Evolutionary conservation across 805 yeast species (phyloP).

Genomic region (Lipomyces oligophaga): DNA sequence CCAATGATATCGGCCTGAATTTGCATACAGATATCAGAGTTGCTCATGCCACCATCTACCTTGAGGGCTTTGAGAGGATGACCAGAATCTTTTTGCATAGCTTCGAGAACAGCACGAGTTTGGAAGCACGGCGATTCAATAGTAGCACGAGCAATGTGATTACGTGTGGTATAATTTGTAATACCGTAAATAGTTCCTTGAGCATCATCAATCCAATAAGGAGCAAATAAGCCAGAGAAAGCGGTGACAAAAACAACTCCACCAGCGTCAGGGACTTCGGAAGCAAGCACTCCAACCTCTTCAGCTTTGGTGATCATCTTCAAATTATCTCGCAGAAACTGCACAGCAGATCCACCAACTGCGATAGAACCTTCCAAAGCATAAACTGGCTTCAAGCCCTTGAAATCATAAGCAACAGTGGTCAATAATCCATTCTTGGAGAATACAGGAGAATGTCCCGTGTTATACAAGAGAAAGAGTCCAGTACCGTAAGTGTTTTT

Average conservation of each 20-base stretch:
- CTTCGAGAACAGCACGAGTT: constrained; percentile 81
- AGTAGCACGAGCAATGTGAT: constrained; percentile 92
- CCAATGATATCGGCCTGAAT: constrained; percentile 91
- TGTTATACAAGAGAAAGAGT: constrained; percentile 82
- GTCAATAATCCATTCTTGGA: constrained; percentile 81
- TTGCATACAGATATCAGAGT: constrained; percentile 86
- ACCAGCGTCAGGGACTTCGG: constrained; percentile 73
- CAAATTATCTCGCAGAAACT: constrained; percentile 90
- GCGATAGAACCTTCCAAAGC: constrained; percentile 96
- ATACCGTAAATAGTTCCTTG: constrained; percentile 91
- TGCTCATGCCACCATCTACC: constrained; percentile 95
- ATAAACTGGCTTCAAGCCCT: constrained; percentile 66
- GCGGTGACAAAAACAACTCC: constrained; percentile 96
- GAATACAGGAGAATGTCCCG: constrained; percentile 68
- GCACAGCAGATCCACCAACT: constrained; percentile 90
- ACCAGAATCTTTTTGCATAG: constrained; percentile 84
- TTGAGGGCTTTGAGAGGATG: constrained; percentile 47
- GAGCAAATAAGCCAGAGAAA: constrained; percentile 89
- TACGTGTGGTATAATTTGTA: constrained; percentile 86
- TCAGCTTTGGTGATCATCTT: constrained; percentile 74
- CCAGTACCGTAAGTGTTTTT: constrained; percentile 98
- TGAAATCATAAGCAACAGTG: constrained; percentile 88
- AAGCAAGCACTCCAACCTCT: constrained; percentile 87
- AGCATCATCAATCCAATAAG: constrained; percentile 91
- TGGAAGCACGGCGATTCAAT: constrained; percentile 94